phyloP scores from a whole-genome alignment of 495 filamentous ascomycete genomes.

The Tuber brumale region DNA sequence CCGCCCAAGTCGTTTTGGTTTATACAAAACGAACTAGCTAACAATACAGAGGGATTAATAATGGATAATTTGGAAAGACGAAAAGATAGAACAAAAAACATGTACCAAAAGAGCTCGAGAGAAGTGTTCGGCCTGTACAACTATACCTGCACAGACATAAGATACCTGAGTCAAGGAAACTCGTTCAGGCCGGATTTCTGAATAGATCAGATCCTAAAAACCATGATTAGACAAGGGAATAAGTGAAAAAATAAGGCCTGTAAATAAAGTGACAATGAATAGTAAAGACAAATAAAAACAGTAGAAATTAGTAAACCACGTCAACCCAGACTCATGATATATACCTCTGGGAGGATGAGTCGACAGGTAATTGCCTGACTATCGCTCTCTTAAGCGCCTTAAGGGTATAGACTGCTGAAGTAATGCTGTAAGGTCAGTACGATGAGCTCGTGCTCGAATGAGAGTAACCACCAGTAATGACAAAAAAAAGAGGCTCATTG shows the following conservation, averaged over 20 bases:
- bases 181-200: not conserved
- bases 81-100: not conserved
- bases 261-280: slow-evolving; percentile 4
- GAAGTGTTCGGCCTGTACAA: not conserved
- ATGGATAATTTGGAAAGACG: not conserved
- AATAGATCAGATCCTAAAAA: not conserved
- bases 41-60: slow-evolving; percentile 5
- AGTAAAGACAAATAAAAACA: slow-evolving; percentile 4
- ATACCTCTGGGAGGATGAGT: not conserved
- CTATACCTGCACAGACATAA: not conserved
- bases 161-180: not conserved
- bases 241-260: not conserved
- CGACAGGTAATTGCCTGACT: not conserved
- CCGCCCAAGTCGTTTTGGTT: not conserved
- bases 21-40: slow-evolving; percentile 4
- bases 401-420: not conserved
- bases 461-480: slow-evolving; percentile 8
- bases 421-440: not conserved
- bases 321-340: not conserved
- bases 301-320: not conserved
- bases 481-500: slow-evolving; percentile 35
- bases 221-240: not conserved
- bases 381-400: not conserved
- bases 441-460: not conserved
- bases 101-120: not conserved